Evolutionary conservation across 164 flowering plant species (phyloP), one percentile per base, ranked within the genome.

Genomic region (Aristolochia fimbriata): DNA sequence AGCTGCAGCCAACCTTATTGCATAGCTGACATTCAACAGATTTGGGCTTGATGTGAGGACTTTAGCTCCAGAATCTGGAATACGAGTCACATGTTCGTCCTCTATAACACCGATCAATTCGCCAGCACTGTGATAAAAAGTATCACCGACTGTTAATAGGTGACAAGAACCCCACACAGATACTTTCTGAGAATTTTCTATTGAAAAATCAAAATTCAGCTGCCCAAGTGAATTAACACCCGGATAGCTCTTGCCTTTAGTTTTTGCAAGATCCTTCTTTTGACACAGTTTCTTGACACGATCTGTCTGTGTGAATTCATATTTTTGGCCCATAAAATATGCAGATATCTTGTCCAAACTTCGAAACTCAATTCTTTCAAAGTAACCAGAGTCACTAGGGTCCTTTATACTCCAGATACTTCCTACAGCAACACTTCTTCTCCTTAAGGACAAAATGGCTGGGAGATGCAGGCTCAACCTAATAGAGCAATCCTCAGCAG

Each of bases 401-500:
- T 70, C 64, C 52, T 66, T 74, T 64, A 62, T 74, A 63, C 80
- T 83, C 89, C 88, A 79, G 56, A 84, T 68, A 23, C 68, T 30
- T 16, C 91, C 95, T 50, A 71, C 61, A 24, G 79, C 63, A 33
- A 12, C 55, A 47, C 69, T 71, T 57, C 71, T 70, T 27, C 64
- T 57, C 67, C 62, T 70, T 49, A 85, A 71, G 5, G 86, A 67
- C 81, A 76, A 60, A 0, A 62, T 22, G 14, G 80, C 62, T 51
- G 82, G 77, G 51, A 78, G 69, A 46, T 72, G 63, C 72, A 80
- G 62, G 37, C 63, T 74, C 69, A 83, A 21, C 72, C 82, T 71
- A 45, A 77, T 47, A 4, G 82, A 72, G 64, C 96, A 87, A 69
- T 85, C 81, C 24, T 80, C 83, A 67, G 82, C 65, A 23, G 58